A percentile compares a stretch with the other conserved stretches of the same genome.
phyloP scores from a whole-genome alignment of 257 asterid species.

The Solanum etuberosum region DNA sequence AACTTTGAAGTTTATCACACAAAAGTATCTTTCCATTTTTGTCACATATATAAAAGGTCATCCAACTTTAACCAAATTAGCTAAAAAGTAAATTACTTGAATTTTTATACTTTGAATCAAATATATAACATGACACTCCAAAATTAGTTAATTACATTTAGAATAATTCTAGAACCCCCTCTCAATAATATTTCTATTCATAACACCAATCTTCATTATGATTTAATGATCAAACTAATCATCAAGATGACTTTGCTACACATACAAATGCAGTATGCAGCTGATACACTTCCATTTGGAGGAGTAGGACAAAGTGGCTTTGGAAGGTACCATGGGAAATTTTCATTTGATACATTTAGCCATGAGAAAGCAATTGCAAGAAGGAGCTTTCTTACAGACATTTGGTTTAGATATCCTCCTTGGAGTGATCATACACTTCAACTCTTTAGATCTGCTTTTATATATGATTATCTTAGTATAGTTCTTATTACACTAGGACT shows the following conservation, averaged over 20 bases:
- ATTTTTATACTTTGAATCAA: not conserved
- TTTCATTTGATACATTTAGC: conserved; percentile 53
- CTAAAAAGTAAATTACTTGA: not conserved
- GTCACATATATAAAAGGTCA: no score
- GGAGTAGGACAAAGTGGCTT: conserved; percentile 78
- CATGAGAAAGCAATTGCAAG: conserved; percentile 44
- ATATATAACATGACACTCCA: not conserved
- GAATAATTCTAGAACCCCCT: not conserved
- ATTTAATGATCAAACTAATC: not conserved
- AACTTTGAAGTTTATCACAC: no score
- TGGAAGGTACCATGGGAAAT: conserved; percentile 77
- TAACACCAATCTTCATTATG: not conserved
- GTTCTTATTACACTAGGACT: conserved; percentile 48
- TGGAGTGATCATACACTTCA: conserved; percentile 47
- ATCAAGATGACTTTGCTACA: not conserved
- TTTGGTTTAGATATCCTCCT: conserved; percentile 92
- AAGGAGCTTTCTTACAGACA: conserved; percentile 40
- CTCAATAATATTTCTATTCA: not conserved
- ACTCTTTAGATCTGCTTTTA: conserved; percentile 38
- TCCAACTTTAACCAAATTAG: not conserved
- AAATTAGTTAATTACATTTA: not conserved
- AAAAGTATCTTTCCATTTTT: no score
- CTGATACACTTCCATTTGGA: conserved; percentile 66
- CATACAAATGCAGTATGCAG: conserved; percentile 39
- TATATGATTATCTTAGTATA: conserved; percentile 44